Percentiles rank a stretch among this genome's conserved stretches.
Conservation (phyloP, 2,329 filamentous ascomycete genomes). For the Pseudocercospora musae region DNA sequence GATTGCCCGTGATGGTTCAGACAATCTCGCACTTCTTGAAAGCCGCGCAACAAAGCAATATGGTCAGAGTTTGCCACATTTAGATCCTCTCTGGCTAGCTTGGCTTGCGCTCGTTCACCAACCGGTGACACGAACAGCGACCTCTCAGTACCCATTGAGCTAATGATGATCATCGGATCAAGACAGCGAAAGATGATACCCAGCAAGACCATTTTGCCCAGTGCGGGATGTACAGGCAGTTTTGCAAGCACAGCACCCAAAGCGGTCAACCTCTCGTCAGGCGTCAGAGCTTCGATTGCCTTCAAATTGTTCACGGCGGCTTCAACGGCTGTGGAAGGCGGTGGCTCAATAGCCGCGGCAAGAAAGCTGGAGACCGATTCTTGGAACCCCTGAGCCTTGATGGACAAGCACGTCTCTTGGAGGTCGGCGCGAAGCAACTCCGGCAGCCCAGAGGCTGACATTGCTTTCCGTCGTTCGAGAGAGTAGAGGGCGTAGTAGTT, state of each 20-base stretch:
- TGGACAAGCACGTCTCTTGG: conserved; percentile 44
- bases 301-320: conserved; percentile 41
- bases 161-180: conserved; percentile 49
- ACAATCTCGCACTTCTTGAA: conserved; percentile 39
- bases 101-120: conserved; percentile 26
- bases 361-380: conserved; percentile 43
- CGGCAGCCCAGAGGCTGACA: conserved; percentile 36
- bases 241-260: conserved; percentile 46
- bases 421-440: conserved; percentile 46
- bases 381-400: conserved; percentile 41
- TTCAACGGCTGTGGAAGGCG: conserved; percentile 37
- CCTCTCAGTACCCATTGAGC: conserved; percentile 35
- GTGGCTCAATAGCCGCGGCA: conserved; percentile 46
- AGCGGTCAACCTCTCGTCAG: conserved; percentile 43
- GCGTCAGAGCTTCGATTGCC: conserved; percentile 43
- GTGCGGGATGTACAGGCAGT: conserved; percentile 42
- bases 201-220: conserved; percentile 51
- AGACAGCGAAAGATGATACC: conserved; percentile 53
- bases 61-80: conserved; percentile 45
- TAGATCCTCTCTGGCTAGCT: conserved; percentile 1
- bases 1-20: conserved; percentile 31
- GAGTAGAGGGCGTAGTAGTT: conserved; percentile 51
- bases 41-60: conserved; percentile 45
- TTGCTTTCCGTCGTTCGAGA: conserved; percentile 34
- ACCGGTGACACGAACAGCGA: conserved; percentile 36